These are phyloP conservation scores for Tylopilus balloui DNA, from an alignment of 768 basidiomycete species.

Conservation along the genomic window DNA sequence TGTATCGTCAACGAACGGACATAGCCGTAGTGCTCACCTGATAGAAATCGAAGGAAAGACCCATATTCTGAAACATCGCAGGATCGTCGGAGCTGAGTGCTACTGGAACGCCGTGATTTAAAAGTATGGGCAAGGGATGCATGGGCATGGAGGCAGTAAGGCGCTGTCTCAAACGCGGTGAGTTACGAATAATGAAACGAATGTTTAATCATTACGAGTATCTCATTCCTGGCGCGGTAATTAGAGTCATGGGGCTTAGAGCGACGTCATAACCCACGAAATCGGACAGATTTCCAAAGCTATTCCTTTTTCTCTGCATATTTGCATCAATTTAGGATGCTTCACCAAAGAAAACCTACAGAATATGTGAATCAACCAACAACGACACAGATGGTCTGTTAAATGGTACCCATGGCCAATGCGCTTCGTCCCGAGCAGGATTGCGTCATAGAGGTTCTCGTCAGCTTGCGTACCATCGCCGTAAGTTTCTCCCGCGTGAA, in stretches of 20 bases:
- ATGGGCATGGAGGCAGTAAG: slow-evolving; percentile 75
- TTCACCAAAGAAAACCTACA: slow-evolving; percentile 68
- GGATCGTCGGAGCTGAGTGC: slow-evolving; percentile 75
- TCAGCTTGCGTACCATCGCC: slow-evolving; percentile 32
- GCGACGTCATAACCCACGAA: slow-evolving; percentile 47
- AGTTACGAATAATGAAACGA: background rate
- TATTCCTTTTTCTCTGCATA: slow-evolving; percentile 59
- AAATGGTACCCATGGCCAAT: slow-evolving; percentile 65
- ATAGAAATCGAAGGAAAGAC: slow-evolving; percentile 73
- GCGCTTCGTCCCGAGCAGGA: slow-evolving; percentile 71
- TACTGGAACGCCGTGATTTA: slow-evolving; percentile 72
- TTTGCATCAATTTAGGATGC: slow-evolving; percentile 67
- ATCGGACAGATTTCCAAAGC: slow-evolving; percentile 77
- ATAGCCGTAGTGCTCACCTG: slow-evolving; percentile 42
- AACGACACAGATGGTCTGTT: background rate
- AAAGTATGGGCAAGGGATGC: slow-evolving; percentile 67
- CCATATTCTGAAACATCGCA: slow-evolving; percentile 72
- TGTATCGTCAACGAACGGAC: background rate
- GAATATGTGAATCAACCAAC: background rate
- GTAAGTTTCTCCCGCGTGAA: slow-evolving; percentile 76
- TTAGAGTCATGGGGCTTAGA: background rate
- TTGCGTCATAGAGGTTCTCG: slow-evolving; percentile 72
- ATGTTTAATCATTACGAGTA: slow-evolving; percentile 45
- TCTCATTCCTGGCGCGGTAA: slow-evolving; percentile 54
- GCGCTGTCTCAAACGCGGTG: slow-evolving; percentile 38